A percentile compares a stretch with the other conserved stretches of the same genome.
phyloP scores from a whole-genome alignment of 208 protist genomes.

The Trypanosoma brucei region DNA sequence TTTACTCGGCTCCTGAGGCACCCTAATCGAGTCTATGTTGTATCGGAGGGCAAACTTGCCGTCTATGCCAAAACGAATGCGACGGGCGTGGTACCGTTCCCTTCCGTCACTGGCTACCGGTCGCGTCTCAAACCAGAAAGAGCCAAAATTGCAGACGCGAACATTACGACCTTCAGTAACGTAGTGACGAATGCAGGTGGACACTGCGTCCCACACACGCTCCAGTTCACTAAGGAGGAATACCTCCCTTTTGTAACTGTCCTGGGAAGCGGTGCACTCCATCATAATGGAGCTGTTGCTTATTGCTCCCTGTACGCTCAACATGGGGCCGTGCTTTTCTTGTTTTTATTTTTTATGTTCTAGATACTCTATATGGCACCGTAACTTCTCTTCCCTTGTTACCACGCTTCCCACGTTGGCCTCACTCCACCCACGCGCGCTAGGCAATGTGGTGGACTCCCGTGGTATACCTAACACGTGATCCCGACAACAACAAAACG shows the following conservation, averaged over 20 bases:
- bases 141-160: conserved; percentile 57
- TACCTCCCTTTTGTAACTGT: conserved; percentile 38
- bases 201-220: conserved; percentile 71
- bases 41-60: conserved; percentile 31
- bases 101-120: conserved; percentile 35
- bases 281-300: conserved; percentile 72
- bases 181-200: conserved; percentile 44
- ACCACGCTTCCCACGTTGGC: too few relatives aligned
- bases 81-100: conserved; percentile 27
- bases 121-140: conserved; percentile 55
- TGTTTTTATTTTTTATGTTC: too few relatives aligned
- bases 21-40: conserved; percentile 27
- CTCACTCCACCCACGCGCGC: too few relatives aligned
- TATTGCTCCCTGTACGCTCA: conserved; percentile 72
- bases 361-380: too few relatives aligned
- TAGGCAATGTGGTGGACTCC: too few relatives aligned
- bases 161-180: conserved; percentile 59
- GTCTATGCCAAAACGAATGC: conserved; percentile 36
- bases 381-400: too few relatives aligned
- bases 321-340: conserved; percentile 22
- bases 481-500: too few relatives aligned
- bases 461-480: too few relatives aligned
- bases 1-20: conserved; percentile 14
- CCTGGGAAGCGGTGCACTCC: conserved; percentile 75
- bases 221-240: conserved; percentile 85